Evolutionary conservation across 2,329 filamentous ascomycete genomes (phyloP).

Genomic region (Aspergillus niger): DNA sequence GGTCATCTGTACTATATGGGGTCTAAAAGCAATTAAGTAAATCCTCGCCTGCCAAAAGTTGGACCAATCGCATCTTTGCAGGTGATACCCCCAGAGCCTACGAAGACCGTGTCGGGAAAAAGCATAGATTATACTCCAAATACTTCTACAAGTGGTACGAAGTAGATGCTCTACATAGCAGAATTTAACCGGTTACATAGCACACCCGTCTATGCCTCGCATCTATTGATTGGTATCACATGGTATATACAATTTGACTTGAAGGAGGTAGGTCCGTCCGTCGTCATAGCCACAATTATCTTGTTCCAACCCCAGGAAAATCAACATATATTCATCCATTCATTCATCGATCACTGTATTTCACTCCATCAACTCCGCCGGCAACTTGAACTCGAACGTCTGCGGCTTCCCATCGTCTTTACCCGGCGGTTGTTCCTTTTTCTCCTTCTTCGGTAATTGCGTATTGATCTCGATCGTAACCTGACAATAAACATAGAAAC

Average conservation of each 20-base stretch:
- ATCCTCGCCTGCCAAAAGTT: too few relatives aligned
- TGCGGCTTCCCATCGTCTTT: conserved; percentile 14
- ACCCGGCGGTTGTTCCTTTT: conserved; percentile 17
- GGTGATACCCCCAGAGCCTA: too few relatives aligned
- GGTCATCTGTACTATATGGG: too few relatives aligned
- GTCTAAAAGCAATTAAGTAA: too few relatives aligned
- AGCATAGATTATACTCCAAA: too few relatives aligned
- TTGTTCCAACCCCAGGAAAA: not conserved
- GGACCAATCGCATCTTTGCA: too few relatives aligned
- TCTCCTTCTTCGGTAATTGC: conserved; percentile 45
- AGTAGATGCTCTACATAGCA: too few relatives aligned
- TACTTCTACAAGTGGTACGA: too few relatives aligned
- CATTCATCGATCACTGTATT: too few relatives aligned
- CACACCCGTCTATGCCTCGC: not conserved
- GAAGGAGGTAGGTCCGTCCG: too few relatives aligned
- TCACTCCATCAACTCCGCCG: conserved; percentile 29
- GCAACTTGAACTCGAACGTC: conserved; percentile 30
- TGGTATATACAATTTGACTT: not conserved
- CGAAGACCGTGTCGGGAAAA: too few relatives aligned
- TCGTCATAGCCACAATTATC: not conserved
- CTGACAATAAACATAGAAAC: conserved; percentile 23
- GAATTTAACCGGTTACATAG: not conserved
- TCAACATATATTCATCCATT: not conserved
- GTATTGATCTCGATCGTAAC: conserved; percentile 52
- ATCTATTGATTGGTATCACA: not conserved